Evolutionary conservation across 2,329 filamentous ascomycete genomes (phyloP).

Genomic region (Drechslera avenae): DNA sequence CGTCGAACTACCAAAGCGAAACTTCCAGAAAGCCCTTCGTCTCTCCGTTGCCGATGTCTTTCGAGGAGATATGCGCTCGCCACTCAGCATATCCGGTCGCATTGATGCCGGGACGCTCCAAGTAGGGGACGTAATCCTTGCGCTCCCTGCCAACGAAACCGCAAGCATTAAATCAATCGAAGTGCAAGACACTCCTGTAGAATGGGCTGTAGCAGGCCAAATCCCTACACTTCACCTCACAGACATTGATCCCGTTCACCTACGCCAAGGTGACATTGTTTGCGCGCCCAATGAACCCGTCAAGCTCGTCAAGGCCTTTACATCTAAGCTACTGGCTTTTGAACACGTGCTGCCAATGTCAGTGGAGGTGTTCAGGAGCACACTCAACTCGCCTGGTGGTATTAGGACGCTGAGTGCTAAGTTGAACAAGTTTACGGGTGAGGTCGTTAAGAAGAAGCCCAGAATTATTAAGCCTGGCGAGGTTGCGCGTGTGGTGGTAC

Average conservation of each 20-base stretch:
- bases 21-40: slow-evolving; percentile 78
- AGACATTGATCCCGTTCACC: slow-evolving; percentile 82
- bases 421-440: slow-evolving; percentile 78
- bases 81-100: slow-evolving; percentile 82
- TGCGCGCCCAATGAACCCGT: slow-evolving; percentile 73
- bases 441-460: slow-evolving; percentile 80
- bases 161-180: slow-evolving; percentile 83
- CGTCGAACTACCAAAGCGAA: slow-evolving; percentile 73
- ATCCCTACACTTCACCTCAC: slow-evolving; percentile 83
- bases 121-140: slow-evolving; percentile 76
- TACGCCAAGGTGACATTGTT: slow-evolving; percentile 81
- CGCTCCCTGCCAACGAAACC: slow-evolving; percentile 80
- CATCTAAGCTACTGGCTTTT: slow-evolving; percentile 84
- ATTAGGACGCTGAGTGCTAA: slow-evolving; percentile 74
- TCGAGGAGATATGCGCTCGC: slow-evolving; percentile 76
- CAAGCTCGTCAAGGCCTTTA: slow-evolving; percentile 72
- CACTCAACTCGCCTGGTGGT: slow-evolving; percentile 76
- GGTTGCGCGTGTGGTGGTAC: slow-evolving; percentile 77
- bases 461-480: slow-evolving; percentile 79
- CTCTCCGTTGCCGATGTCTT: slow-evolving; percentile 90
- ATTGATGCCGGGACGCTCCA: slow-evolving; percentile 85
- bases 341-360: slow-evolving; percentile 87
- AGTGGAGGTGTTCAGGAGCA: slow-evolving; percentile 85
- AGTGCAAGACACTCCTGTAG: slow-evolving; percentile 71
- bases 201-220: slow-evolving; percentile 93